These are phyloP conservation scores for Plasmodium vinckei DNA, from an alignment of 169 alveolate genomes.

Conservation along the genomic window DNA sequence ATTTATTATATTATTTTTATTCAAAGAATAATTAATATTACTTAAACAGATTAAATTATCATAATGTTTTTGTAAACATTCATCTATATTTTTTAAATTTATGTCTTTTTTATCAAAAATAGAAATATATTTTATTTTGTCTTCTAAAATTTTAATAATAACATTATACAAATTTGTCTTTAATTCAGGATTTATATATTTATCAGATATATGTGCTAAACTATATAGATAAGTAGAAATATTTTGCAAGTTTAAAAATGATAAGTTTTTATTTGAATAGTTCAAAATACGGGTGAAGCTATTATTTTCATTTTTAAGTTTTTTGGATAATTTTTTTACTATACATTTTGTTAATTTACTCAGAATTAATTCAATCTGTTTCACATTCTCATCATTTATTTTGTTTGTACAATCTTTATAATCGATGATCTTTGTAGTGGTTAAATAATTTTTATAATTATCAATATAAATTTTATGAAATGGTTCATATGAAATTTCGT, in stretches of 20 bases:
- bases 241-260: slow-evolving; percentile 56
- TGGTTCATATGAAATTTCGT: not conserved
- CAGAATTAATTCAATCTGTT: slow-evolving; percentile 14
- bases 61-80: slow-evolving; percentile 30
- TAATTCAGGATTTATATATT: slow-evolving; percentile 11
- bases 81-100: slow-evolving; percentile 17
- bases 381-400: not conserved
- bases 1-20: slow-evolving; percentile 48
- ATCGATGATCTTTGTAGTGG: not conserved
- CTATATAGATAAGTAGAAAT: slow-evolving; percentile 51
- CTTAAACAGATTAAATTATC: slow-evolving; percentile 53
- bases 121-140: slow-evolving; percentile 14
- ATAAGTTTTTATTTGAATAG: not conserved
- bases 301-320: slow-evolving; percentile 29
- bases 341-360: slow-evolving; percentile 35
- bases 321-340: slow-evolving; percentile 24
- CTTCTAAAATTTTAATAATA: slow-evolving; percentile 28
- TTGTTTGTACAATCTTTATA: not conserved
- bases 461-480: not conserved
- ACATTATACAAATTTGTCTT: slow-evolving; percentile 5
- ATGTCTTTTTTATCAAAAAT: slow-evolving; percentile 21
- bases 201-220: slow-evolving; percentile 21
- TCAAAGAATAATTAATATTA: slow-evolving; percentile 68
- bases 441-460: not conserved
- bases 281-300: not conserved